These are phyloP conservation scores for Plasmopara viticola DNA, from an alignment of 352 stramenopile genomes.

Conservation along the genomic window DNA sequence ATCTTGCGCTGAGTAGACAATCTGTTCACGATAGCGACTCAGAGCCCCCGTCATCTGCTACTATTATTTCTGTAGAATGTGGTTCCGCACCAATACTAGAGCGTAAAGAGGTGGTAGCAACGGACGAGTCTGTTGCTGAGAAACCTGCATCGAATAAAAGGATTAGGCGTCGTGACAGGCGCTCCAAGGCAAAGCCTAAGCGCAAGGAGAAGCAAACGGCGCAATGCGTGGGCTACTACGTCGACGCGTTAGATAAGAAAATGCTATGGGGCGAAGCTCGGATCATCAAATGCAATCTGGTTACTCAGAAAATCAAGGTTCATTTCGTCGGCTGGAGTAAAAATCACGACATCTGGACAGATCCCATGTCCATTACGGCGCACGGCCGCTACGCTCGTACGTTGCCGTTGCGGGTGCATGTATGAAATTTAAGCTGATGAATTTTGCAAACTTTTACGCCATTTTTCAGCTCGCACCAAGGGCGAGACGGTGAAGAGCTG, in stretches of 20 bases:
- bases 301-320: conserved; percentile 58
- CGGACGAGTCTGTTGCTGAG: conserved; percentile 1
- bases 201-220: conserved; percentile 25
- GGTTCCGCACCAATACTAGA: conserved; percentile 4
- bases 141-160: conserved; percentile 13
- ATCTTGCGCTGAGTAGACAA: not conserved
- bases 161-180: conserved; percentile 21
- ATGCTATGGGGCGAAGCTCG: conserved; percentile 63
- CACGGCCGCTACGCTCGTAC: conserved; percentile 50
- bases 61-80: conserved; percentile 9
- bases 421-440: not conserved
- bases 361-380: conserved; percentile 51
- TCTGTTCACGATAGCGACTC: not conserved
- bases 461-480: conserved; percentile 19
- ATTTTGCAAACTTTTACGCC: conserved; percentile 4
- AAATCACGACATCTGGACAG: conserved; percentile 68
- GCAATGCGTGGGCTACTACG: conserved; percentile 51
- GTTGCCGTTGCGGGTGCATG: conserved; percentile 8
- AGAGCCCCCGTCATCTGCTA: conserved; percentile 5
- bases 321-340: conserved; percentile 67
- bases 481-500: conserved; percentile 32
- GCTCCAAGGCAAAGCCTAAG: conserved; percentile 24
- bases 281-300: conserved; percentile 59
- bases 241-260: conserved; percentile 71
- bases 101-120: not conserved